phyloP scores from a whole-genome alignment of 2,329 filamentous ascomycete species.

The Fusarium solani-melongenae region DNA sequence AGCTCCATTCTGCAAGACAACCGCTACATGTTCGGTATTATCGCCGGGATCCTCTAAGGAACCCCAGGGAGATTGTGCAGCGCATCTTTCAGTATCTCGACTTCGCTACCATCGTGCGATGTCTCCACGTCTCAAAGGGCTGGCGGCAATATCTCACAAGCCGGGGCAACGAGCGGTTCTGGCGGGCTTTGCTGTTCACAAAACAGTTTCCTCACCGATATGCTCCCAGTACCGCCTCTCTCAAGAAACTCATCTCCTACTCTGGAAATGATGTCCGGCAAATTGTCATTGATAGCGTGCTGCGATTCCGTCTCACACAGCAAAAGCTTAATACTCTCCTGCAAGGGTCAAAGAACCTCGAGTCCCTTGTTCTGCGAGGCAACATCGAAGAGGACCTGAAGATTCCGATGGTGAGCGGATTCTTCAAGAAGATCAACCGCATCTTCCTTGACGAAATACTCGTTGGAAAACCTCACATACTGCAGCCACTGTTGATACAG shows the following conservation, averaged over 20 bases:
- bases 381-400: constrained; percentile 33
- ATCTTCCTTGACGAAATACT: constrained; percentile 39
- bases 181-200: constrained; percentile 47
- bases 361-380: constrained; percentile 38
- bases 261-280: constrained; percentile 47
- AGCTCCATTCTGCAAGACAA: constrained; percentile 49
- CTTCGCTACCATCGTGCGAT: constrained; percentile 47
- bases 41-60: constrained; percentile 49
- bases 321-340: constrained; percentile 44
- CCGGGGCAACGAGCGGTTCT: constrained; percentile 45
- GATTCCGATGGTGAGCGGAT: constrained; percentile 26
- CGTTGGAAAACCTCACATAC: constrained; percentile 17
- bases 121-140: constrained; percentile 47
- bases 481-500: constrained; percentile 34
- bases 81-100: constrained; percentile 50
- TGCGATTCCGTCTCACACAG: constrained; percentile 45
- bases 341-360: constrained; percentile 41
- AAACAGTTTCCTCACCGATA: constrained; percentile 31
- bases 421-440: constrained; percentile 35
- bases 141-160: constrained; percentile 47
- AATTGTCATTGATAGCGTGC: constrained; percentile 42
- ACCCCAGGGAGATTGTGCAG: constrained; percentile 52
- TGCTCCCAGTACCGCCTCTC: constrained; percentile 36
- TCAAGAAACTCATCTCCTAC: constrained; percentile 46
- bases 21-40: constrained; percentile 49